Evolutionary conservation across 1,284 basidiomycete species (phyloP).

Genomic region (Schizophyllum amplum): DNA sequence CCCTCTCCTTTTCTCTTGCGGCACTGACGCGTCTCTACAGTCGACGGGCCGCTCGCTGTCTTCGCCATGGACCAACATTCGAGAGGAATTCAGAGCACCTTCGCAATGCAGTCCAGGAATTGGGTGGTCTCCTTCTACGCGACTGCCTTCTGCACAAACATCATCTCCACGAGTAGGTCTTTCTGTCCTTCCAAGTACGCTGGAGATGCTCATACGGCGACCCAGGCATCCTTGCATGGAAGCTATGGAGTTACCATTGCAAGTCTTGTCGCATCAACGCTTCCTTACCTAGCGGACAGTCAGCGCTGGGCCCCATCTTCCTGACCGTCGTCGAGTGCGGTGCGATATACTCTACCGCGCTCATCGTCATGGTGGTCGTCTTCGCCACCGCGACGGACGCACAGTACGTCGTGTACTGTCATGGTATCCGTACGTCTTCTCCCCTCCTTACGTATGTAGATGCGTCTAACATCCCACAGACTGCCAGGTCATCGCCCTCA

Average conservation of each 20-base stretch:
- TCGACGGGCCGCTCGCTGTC: neutral
- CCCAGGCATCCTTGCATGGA: neutral
- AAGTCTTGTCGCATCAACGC: neutral
- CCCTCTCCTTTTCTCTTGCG: neutral
- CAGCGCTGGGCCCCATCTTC: neutral
- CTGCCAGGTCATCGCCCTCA: neutral
- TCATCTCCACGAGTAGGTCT: no score
- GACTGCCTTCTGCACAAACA: neutral
- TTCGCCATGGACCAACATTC: neutral
- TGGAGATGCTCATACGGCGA: no score
- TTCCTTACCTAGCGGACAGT: neutral
- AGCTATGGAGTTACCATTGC: neutral
- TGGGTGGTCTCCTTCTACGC: neutral
- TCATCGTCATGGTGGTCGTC: neutral
- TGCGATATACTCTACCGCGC: neutral
- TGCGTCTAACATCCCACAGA: neutral
- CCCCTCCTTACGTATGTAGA: neutral
- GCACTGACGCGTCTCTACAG: neutral
- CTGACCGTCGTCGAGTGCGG: neutral
- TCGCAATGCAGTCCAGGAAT: neutral
- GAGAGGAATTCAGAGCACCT: neutral
- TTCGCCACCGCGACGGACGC: neutral
- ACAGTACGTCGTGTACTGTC: neutral
- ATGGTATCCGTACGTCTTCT: neutral
- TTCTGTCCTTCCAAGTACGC: no score